Evolutionary conservation across 768 basidiomycete genomes (phyloP).

Genomic region (Lentinula lateritia): DNA sequence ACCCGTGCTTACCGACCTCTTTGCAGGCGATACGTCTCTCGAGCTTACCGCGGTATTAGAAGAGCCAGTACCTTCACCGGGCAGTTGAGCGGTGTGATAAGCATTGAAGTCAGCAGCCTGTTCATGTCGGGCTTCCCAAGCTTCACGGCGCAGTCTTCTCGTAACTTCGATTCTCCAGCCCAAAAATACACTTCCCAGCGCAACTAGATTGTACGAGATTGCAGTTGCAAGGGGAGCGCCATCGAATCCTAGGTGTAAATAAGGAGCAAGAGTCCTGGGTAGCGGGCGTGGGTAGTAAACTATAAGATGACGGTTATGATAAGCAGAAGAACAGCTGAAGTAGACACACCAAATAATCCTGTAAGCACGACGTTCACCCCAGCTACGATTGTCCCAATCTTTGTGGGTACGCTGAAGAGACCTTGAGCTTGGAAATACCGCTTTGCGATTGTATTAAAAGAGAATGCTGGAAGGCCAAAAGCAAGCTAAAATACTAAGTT

Average conservation of each 20-base stretch:
- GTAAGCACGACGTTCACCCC: constrained; percentile 61
- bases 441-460: constrained; percentile 35
- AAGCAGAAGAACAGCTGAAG: constrained; percentile 19
- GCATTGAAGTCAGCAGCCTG: too few species aligned
- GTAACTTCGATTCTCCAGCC: neutral
- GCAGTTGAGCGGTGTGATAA: neutral
- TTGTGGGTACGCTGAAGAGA: constrained; percentile 80
- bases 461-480: constrained; percentile 35
- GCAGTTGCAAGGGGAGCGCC: constrained; percentile 91
- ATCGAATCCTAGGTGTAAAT: constrained; percentile 75
- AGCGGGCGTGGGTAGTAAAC: constrained; percentile 58
- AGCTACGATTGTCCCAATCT: constrained; percentile 75
- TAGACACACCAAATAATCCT: constrained; percentile 17
- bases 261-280: neutral
- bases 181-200: constrained; percentile 20
- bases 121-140: neutral
- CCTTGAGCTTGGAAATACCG: constrained; percentile 31
- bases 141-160: neutral
- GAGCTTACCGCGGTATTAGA: neutral
- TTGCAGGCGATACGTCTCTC: neutral
- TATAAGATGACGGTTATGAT: constrained; percentile 26
- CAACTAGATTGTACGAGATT: constrained; percentile 81
- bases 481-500: neutral
- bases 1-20: neutral
- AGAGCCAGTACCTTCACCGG: neutral